A percentile compares a stretch with the other conserved stretches of the same genome.
Evolutionary conservation across 2,329 filamentous ascomycete species (phyloP).

Genomic region (Cylindrodendrum hubeiense): DNA sequence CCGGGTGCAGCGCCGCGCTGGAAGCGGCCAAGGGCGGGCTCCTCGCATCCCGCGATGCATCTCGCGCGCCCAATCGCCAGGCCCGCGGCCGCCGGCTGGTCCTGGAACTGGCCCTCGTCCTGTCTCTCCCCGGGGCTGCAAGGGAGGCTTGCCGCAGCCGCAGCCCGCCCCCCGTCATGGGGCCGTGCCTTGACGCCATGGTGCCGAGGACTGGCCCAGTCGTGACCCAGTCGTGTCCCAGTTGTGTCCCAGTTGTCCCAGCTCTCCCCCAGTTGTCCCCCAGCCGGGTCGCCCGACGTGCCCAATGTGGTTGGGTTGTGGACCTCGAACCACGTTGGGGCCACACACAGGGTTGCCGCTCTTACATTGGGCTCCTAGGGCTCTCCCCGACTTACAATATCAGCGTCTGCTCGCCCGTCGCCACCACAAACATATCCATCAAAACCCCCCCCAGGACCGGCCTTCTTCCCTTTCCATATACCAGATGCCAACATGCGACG

Average conservation of each 20-base stretch:
- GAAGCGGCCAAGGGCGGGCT: too few relatives aligned
- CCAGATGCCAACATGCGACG: slow-evolving; percentile 21
- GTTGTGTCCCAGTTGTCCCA: too few relatives aligned
- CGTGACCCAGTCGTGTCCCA: too few relatives aligned
- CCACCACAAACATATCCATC: slow-evolving; percentile 26
- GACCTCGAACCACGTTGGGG: slow-evolving; percentile 40
- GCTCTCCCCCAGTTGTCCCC: too few relatives aligned
- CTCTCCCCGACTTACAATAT: slow-evolving; percentile 28
- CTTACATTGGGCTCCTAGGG: slow-evolving; percentile 43
- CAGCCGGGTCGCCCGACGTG: slow-evolving; percentile 29
- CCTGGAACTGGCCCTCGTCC: neutral
- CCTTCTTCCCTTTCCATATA: slow-evolving; percentile 16
- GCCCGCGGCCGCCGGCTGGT: neutral
- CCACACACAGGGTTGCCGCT: slow-evolving; percentile 35
- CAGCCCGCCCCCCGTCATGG: slow-evolving; percentile 12
- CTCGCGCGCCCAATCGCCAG: neutral
- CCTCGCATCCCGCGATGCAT: neutral
- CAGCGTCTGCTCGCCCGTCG: slow-evolving; percentile 23
- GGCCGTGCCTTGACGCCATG: slow-evolving; percentile 17
- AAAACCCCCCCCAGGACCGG: slow-evolving; percentile 12
- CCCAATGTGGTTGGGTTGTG: slow-evolving; percentile 42
- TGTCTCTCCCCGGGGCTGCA: slow-evolving; percentile 1
- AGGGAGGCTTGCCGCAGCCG: slow-evolving; percentile 9
- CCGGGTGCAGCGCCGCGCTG: too few relatives aligned
- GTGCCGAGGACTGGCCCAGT: too few relatives aligned